Evolutionary conservation across 129 eudicot genomes (phyloP), one percentile per base, ranked within the genome.

Genomic region (Chrysanthemum lavandulifolium): DNA sequence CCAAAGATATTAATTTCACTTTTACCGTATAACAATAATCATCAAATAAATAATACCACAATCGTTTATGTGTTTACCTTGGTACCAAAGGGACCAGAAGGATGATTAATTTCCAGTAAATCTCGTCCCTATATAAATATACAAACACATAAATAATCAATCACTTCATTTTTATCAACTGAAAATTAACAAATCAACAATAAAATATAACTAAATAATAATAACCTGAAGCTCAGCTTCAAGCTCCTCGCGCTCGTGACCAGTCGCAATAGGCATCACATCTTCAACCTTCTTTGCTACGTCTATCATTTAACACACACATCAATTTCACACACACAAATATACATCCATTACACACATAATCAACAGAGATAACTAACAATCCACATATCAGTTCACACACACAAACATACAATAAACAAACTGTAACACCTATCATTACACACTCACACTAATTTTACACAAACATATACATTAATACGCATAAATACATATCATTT

Each of bases 231-330:
- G 86, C 79, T 88, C 86, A 55, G 90, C 94, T 72, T 82, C 86
- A 48, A 88, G 87, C 86, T 88, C 94, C 73, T 85, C 94, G 12
- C 89, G 94, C 50, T 84, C 94, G 48, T 88, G 94, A 18, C 93
- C 94, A 13, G 94, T 85, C 1, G 90, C 90, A 31, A 88, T 88
- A 10, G 94, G 94, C 86, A 85, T 85, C 74, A 85, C 80, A 47
- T 88, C 90, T 65, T 88, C 94, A 11, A 80, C 54, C 52, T 70
- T 85, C 61, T 74, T 78, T 2, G 82, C 13, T 1, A 72, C 82
- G 43, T 65, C 82, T 78, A 72, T 48, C 57, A 40, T 40, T 40
- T 7, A 1, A 40, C 10, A 40, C 47, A 40, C 10, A 40, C 8
- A 40, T 3, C 10, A 40, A 40, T 40, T 6, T 6, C 45, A 36